Conservation (phyloP, 768 basidiomycete species). For the Boletus vermiculosoides region DNA sequence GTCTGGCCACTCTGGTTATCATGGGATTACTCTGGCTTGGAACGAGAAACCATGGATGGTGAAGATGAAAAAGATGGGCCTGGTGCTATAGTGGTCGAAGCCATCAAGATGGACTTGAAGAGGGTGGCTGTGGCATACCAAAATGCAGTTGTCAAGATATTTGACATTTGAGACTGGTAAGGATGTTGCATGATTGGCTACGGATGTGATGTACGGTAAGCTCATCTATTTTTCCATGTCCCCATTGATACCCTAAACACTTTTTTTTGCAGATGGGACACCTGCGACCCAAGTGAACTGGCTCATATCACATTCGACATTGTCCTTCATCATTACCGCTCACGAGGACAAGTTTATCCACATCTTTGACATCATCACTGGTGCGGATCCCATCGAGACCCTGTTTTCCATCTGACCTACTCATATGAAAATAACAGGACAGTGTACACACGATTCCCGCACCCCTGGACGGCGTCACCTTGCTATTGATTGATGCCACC, state of each 20-base stretch:
- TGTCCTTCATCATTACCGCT: constrained; percentile 83
- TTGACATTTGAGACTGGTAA: constrained; percentile 88
- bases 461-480: constrained; percentile 90
- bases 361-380: constrained; percentile 81
- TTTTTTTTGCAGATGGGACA: constrained; percentile 55
- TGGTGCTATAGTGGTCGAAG: constrained; percentile 82
- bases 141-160: constrained; percentile 86
- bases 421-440: constrained; percentile 43
- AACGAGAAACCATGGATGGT: constrained; percentile 38
- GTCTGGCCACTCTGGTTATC: constrained; percentile 62
- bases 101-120: constrained; percentile 77
- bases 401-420: neutral
- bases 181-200: constrained; percentile 61
- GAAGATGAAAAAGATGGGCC: constrained; percentile 46
- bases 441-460: constrained; percentile 87
- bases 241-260: constrained; percentile 1
- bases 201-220: constrained; percentile 59
- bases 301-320: constrained; percentile 86
- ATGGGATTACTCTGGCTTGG: constrained; percentile 78
- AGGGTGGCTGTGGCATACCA: constrained; percentile 90
- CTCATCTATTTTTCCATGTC: constrained; percentile 1
- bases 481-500: constrained; percentile 82
- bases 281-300: constrained; percentile 80
- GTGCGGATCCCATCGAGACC: constrained; percentile 46
- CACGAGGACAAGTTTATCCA: constrained; percentile 94